Base-by-base conservation (phyloP, 257 asterid genomes). In the Anisodus acutangulus region DNA sequence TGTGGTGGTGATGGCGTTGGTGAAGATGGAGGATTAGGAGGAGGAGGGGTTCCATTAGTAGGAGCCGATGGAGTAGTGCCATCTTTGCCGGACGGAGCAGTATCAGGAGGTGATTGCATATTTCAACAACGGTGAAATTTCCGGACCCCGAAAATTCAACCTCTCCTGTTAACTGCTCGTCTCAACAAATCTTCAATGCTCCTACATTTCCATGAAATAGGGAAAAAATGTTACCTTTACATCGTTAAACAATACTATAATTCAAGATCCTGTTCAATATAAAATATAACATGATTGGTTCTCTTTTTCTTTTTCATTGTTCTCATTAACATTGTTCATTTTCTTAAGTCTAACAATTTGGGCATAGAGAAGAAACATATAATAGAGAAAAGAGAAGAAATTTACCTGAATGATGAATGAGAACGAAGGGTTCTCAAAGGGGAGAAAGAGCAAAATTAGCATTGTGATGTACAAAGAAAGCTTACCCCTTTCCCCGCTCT, bases 141-240 rank as follows among this genome's bases (percentile, higher is more conserved):
- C 88, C 90, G 84, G 84, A 54, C 31, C 10, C 87, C 84, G 87
- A 84, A 83, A 66, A 57, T 62, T 83, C 85, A 85, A 88, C 84
- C 86, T 64, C 84, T 83, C 88, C 87, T 68, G 47, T 74, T 82
- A 72, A 47, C 82, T 74, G 82, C 86, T 53, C 67, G 64, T 66
- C 82, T 69, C 69, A 37, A 53, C 83, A 78, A 81, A 63, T 76
- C 59, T 58, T 76, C 63, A 85, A 31, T 78, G 82, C 88, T 85
- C 88, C 85, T 81, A 79, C 4, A 71, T 51, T 39, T 11, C 83
- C 84, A 86, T 60, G 59, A 59, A 60, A 53, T 41, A 22, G 0
- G 22, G 53, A 54, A 51, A 51, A 59, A 17, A 26, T 9, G 58
- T 74, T 13, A 59, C 19, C 15, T 43, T 70, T 70, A n/a, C 79